Percentiles rank a stretch among this genome's conserved stretches.
phyloP scores from a whole-genome alignment of 177 flowering plant species.

The Telopea speciosissima region DNA sequence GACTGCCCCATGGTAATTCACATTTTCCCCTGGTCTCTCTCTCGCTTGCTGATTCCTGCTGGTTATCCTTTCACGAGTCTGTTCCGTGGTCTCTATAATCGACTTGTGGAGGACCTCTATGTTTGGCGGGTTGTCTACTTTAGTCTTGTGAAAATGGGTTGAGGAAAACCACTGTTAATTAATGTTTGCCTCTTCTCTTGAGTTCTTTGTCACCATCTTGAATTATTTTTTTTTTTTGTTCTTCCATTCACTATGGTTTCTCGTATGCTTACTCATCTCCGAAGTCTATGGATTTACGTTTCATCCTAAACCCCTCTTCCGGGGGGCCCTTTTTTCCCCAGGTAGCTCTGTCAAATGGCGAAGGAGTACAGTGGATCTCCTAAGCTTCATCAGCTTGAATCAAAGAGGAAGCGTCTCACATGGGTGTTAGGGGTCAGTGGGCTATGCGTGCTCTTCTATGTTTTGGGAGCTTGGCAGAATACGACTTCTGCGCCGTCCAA shows the following conservation, averaged over 20 bases:
- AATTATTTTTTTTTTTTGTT: no score
- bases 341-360: conserved; percentile 41
- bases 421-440: conserved; percentile 61
- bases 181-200: neutral
- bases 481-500: conserved; percentile 21
- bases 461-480: conserved; percentile 70
- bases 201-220: neutral
- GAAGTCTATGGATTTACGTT: neutral
- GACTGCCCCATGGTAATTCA: neutral
- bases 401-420: conserved; percentile 57
- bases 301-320: neutral
- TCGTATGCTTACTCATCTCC: neutral
- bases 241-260: neutral
- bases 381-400: conserved; percentile 58
- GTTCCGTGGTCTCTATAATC: neutral
- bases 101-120: neutral
- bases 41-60: neutral
- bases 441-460: conserved; percentile 58
- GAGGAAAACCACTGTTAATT: neutral
- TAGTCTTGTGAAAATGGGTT: neutral
- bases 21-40: neutral
- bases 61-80: neutral
- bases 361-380: conserved; percentile 69
- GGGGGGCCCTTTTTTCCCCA: neutral
- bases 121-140: neutral